phyloP scores from a whole-genome alignment of 148 eudicot genomes.

The Euryodendron excelsum region DNA sequence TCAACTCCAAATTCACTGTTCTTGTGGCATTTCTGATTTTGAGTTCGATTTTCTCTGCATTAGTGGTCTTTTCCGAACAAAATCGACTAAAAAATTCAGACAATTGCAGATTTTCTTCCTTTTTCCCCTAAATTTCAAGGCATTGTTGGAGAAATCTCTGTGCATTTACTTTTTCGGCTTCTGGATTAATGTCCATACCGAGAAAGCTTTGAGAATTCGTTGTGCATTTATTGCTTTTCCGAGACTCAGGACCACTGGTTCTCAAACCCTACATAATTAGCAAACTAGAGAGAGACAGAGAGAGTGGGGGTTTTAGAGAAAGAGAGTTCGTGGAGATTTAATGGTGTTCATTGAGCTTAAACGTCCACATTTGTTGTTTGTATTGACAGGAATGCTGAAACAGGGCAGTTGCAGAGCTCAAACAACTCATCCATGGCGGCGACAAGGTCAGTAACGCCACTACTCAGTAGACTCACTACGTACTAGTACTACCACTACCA shows the following conservation, averaged over 20 bases:
- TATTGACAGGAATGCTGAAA: slow-evolving; percentile 22
- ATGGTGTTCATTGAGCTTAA: not conserved
- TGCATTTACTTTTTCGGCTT: not conserved
- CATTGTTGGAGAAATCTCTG: not conserved
- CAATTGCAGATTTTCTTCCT: not conserved
- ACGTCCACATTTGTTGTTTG: not conserved
- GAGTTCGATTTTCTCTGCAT: not conserved
- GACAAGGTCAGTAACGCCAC: slow-evolving; percentile 20
- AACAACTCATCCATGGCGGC: slow-evolving; percentile 45
- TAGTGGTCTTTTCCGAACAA: not conserved
- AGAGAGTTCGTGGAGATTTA: not conserved
- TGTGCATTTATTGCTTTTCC: not conserved
- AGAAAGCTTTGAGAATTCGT: not conserved
- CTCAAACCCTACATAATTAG: not conserved
- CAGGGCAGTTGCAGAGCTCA: slow-evolving; percentile 35
- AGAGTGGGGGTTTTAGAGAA: not conserved
- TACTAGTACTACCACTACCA: too few species aligned
- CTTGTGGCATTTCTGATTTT: not conserved
- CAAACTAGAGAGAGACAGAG: not conserved
- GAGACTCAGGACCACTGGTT: not conserved
- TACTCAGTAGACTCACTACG: not conserved
- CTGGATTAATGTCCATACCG: not conserved
- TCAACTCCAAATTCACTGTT: not conserved
- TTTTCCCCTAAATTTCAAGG: not conserved
- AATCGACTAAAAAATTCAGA: not conserved